Evolutionary conservation across 164 flowering plant genomes (phyloP).

Genomic region (Stephania yunnanensis): DNA sequence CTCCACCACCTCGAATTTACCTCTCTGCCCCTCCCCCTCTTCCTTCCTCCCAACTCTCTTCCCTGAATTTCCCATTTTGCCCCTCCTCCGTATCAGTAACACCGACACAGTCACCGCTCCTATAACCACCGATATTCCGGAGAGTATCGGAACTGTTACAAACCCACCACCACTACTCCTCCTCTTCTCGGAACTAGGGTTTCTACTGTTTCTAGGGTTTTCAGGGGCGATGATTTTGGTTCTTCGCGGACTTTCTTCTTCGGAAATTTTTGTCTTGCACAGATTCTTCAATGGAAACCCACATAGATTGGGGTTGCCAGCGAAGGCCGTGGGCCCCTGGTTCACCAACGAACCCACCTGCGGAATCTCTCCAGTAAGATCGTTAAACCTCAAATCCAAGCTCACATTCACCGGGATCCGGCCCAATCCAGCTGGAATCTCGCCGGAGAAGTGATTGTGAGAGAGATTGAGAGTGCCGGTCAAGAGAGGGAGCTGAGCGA

Average conservation of each 20-base stretch:
- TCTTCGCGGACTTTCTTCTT: too few species aligned
- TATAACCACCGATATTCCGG: conserved; percentile 42
- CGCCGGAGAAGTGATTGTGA: conserved; percentile 60
- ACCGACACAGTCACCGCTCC: conserved; percentile 47
- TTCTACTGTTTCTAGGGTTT: conserved; percentile 25
- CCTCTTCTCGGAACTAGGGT: conserved; percentile 21
- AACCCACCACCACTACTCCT: conserved; percentile 18
- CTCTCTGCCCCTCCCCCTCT: conserved; percentile 43
- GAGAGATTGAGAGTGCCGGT: conserved; percentile 70
- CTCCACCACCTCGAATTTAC: conserved; percentile 70
- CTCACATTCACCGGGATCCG: conserved; percentile 56
- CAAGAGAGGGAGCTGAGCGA: conserved; percentile 38
- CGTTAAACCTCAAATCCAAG: conserved; percentile 68
- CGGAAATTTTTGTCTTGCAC: conserved; percentile 41
- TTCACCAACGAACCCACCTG: conserved; percentile 65
- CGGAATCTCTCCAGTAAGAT: conserved; percentile 74
- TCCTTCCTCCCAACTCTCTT: conserved; percentile 14
- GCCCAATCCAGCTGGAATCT: conserved; percentile 63
- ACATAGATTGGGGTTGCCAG: conserved; percentile 78
- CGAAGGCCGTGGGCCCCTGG: conserved; percentile 92
- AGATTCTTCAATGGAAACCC: conserved; percentile 66
- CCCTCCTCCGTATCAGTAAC: conserved; percentile 52
- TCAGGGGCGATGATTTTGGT: conserved; percentile 5
- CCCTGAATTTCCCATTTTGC: conserved; percentile 25
- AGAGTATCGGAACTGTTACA: conserved; percentile 42